Conservation (phyloP, 495 filamentous ascomycete genomes). For the Penicillium herquei region DNA sequence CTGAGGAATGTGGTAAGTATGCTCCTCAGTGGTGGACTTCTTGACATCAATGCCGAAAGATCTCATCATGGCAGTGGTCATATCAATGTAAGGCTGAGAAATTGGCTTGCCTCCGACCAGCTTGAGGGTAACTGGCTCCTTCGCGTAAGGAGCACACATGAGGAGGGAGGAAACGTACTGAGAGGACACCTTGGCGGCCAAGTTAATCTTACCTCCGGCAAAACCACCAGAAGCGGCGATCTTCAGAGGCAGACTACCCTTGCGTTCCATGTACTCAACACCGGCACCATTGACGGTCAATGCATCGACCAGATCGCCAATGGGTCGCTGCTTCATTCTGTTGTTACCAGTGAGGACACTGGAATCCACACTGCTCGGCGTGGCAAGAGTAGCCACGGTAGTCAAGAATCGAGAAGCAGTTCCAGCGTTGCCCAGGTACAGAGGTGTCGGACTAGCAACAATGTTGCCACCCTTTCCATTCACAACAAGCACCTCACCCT, state of each 20-base stretch:
- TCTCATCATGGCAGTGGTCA: constrained; percentile 98
- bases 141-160: constrained; percentile 96
- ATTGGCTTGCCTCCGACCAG: constrained; percentile 94
- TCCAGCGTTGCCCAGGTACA: constrained; percentile 96
- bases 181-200: constrained; percentile 91
- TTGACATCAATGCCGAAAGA: constrained; percentile 83
- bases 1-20: constrained; percentile 94
- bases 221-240: constrained; percentile 83
- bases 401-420: constrained; percentile 96
- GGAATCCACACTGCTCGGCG: constrained; percentile 56
- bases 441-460: constrained; percentile 65
- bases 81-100: constrained; percentile 95
- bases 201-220: constrained; percentile 84
- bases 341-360: constrained; percentile 91
- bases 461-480: constrained; percentile 86
- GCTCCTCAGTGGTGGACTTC: constrained; percentile 67
- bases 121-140: constrained; percentile 84
- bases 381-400: constrained; percentile 83
- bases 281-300: constrained; percentile 78
- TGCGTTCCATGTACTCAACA: constrained; percentile 77
- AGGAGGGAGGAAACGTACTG: constrained; percentile 96
- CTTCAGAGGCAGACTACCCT: constrained; percentile 76
- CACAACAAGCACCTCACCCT: constrained; percentile 85
- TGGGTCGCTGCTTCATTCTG: constrained; percentile 94
- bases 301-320: constrained; percentile 91